A percentile compares a stretch with the other conserved stretches of the same genome.
phyloP scores from a whole-genome alignment of 2,329 filamentous ascomycete species.

The Trichoderma endophyticum region DNA sequence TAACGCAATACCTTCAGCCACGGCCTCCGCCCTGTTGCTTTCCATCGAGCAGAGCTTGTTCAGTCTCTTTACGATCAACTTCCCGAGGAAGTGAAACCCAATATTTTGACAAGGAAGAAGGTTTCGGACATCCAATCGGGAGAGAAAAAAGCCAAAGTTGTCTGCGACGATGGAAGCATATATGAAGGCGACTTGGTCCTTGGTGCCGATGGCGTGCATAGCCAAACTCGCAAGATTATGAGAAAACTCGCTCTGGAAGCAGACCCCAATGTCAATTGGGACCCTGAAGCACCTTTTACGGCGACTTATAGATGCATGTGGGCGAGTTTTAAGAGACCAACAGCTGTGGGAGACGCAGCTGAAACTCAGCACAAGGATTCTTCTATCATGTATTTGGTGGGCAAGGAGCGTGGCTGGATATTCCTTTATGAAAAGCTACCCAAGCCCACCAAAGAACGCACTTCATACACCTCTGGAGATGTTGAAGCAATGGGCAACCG shows the following conservation, averaged over 20 bases:
- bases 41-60: constrained; percentile 37
- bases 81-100: constrained; percentile 25
- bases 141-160: constrained; percentile 28
- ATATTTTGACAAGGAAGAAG: constrained; percentile 29
- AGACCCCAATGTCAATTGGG: constrained; percentile 13
- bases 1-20: constrained; percentile 21
- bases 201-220: constrained; percentile 44
- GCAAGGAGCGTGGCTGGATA: constrained; percentile 30
- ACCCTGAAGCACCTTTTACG: constrained; percentile 32
- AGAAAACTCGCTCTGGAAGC: constrained; percentile 29
- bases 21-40: constrained; percentile 27
- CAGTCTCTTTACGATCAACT: constrained; percentile 32
- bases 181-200: constrained; percentile 37
- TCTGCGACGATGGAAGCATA: constrained; percentile 32
- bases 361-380: constrained; percentile 32
- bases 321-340: constrained; percentile 30
- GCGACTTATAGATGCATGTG: constrained; percentile 35
- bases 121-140: constrained; percentile 25
- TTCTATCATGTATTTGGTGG: constrained; percentile 31
- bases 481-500: constrained; percentile 24
- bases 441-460: constrained; percentile 25
- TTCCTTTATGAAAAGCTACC: constrained; percentile 34
- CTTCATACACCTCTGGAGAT: constrained; percentile 28
- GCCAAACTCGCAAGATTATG: constrained; percentile 35
- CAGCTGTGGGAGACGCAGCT: constrained; percentile 25